Conservation (phyloP, 148 eudicot species). For the Chenopodium quinoa region DNA sequence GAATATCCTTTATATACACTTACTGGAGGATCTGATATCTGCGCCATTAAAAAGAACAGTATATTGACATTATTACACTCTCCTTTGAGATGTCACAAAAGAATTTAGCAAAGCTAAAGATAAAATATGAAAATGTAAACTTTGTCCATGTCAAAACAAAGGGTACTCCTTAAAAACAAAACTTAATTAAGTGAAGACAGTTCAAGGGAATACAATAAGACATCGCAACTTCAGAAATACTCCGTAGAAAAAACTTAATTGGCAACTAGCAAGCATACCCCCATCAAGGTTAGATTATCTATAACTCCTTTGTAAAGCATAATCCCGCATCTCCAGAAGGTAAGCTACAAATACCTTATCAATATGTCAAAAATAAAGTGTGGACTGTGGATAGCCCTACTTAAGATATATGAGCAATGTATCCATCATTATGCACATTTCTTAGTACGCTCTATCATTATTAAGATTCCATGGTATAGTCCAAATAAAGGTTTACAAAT, state of each 20-base stretch:
- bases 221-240: not conserved
- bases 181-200: not conserved
- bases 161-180: not conserved
- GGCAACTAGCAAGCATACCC: not conserved
- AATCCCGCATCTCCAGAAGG: not conserved
- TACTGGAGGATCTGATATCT: constrained; percentile 81
- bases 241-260: not conserved
- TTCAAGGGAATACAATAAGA: not conserved
- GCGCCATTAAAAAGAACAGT: constrained; percentile 2
- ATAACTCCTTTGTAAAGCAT: not conserved
- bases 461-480: not conserved
- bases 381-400: not conserved
- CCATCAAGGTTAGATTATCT: not conserved
- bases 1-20: constrained; percentile 77
- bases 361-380: not conserved
- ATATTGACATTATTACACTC: not conserved
- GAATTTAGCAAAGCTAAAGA: not conserved
- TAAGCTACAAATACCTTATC: not conserved
- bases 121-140: not conserved
- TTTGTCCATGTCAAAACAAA: not conserved
- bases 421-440: not conserved
- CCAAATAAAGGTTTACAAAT: not conserved
- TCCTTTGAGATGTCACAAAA: not conserved
- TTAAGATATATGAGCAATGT: not conserved
- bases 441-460: not conserved